These are phyloP conservation scores for Meyerozyma elateridarum DNA, from an alignment of 1,139 yeast species.

Conservation along the genomic window DNA sequence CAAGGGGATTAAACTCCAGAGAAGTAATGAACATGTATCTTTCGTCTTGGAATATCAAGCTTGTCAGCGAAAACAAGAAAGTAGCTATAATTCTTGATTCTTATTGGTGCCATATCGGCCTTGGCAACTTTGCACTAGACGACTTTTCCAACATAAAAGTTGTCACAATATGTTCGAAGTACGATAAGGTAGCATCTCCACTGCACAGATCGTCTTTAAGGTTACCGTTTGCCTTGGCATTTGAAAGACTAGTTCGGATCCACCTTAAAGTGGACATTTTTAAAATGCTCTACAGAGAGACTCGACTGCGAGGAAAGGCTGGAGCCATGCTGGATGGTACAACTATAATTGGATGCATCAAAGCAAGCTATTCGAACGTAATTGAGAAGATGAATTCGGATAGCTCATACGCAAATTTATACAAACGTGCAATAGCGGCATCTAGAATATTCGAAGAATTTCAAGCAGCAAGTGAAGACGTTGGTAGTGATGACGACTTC, in stretches of 20 bases:
- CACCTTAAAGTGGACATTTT: constrained; percentile 10
- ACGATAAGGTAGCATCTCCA: constrained; percentile 6
- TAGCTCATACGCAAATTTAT: constrained; percentile 7
- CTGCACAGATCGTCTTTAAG: constrained; percentile 6
- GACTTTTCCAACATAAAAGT: constrained; percentile 8
- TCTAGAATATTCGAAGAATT: constrained; percentile 8
- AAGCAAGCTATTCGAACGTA: constrained; percentile 7
- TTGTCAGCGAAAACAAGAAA: constrained; percentile 8
- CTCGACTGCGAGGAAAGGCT: constrained; percentile 3
- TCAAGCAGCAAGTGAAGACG: constrained; percentile 2
- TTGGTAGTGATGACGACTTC: constrained; percentile 1
- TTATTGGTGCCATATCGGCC: constrained; percentile 14
- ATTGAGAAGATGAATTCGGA: constrained; percentile 7
- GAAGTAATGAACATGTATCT: constrained; percentile 11
- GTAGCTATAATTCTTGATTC: constrained; percentile 13
- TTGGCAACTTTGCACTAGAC: constrained; percentile 8
- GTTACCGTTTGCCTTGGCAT: constrained; percentile 8
- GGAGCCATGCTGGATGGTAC: constrained; percentile 5
- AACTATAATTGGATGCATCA: constrained; percentile 7
- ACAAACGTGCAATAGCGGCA: constrained; percentile 9
- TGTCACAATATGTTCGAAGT: constrained; percentile 7
- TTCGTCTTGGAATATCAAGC: constrained; percentile 11
- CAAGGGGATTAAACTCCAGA: constrained; percentile 13
- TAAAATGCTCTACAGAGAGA: constrained; percentile 11
- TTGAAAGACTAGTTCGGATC: constrained; percentile 6